These are phyloP conservation scores for Trichoderma sp. DNA, from an alignment of 2,329 filamentous ascomycete species.

Conservation along the genomic window DNA sequence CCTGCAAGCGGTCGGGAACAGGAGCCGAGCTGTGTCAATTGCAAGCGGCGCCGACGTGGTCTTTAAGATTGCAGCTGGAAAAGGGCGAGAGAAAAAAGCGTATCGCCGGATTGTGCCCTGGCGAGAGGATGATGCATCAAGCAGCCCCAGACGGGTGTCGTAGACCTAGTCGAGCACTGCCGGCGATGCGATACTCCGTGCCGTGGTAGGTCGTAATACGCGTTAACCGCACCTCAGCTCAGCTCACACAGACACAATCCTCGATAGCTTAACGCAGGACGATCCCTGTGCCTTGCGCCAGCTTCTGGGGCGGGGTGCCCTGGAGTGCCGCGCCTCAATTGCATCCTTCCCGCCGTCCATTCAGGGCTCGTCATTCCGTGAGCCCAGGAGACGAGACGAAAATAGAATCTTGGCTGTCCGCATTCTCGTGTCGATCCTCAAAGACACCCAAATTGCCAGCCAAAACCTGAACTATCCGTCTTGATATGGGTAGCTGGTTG, in stretches of 20 bases:
- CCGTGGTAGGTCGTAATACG: not conserved
- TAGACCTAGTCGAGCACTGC: not conserved
- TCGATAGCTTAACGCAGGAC: not conserved
- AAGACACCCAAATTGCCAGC: not conserved
- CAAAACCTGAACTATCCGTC: not conserved
- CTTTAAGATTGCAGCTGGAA: not conserved
- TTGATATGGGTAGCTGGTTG: not conserved
- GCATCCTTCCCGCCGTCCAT: not conserved
- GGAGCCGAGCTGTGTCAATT: not conserved
- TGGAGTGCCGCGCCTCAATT: not conserved
- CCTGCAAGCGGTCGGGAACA: not conserved
- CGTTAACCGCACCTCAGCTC: not conserved
- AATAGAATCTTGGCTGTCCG: not conserved
- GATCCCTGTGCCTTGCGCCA: constrained; percentile 11
- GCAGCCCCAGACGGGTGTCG: too few relatives aligned
- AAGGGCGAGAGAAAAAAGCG: not conserved
- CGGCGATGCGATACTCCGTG: not conserved
- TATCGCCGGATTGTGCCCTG: not conserved
- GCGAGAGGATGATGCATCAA: not conserved
- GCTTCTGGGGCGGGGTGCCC: constrained; percentile 5
- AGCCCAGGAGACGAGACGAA: not conserved
- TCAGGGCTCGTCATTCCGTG: not conserved
- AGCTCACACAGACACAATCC: not conserved
- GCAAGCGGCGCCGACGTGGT: not conserved
- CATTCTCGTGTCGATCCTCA: not conserved